Conservation (phyloP, 768 basidiomycete genomes). For the Tylopilus plumbeoviolaceoides region DNA sequence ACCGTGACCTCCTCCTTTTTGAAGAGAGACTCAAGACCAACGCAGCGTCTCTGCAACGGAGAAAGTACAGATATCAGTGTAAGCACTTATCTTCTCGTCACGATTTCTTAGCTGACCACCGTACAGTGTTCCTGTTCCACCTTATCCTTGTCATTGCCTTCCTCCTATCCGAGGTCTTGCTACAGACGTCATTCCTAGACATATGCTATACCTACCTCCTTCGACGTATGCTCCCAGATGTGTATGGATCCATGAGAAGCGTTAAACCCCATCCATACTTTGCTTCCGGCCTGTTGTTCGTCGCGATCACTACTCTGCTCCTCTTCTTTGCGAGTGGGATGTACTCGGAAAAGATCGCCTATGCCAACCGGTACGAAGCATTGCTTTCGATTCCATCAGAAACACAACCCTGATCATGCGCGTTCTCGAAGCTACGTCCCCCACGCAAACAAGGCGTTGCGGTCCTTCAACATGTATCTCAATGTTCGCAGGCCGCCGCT, state of each 20-base stretch:
- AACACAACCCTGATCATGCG: conserved; percentile 10
- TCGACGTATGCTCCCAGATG: conserved; percentile 47
- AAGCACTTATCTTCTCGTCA: conserved; percentile 26
- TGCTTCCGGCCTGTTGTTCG: conserved; percentile 75
- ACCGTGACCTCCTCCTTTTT: conserved; percentile 84
- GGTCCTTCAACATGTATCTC: conserved; percentile 94
- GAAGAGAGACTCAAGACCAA: conserved; percentile 97
- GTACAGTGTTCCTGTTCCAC: conserved; percentile 69
- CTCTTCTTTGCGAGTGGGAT: conserved; percentile 96
- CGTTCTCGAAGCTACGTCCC: conserved; percentile 76
- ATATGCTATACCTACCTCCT: conserved; percentile 57
- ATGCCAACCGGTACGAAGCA: conserved; percentile 82
- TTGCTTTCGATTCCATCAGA: conserved; percentile 8
- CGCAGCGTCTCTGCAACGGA: conserved; percentile 70
- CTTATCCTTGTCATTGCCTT: conserved; percentile 66
- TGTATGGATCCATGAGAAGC: conserved; percentile 37
- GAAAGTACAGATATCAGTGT: conserved; percentile 85
- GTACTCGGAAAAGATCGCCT: conserved; percentile 94
- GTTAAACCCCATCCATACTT: conserved; percentile 68
- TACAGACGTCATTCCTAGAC: conserved; percentile 62
- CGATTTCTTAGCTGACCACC: conserved; percentile 14
- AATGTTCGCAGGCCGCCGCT: conserved; percentile 85
- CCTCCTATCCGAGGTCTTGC: conserved; percentile 69
- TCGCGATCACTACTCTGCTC: conserved; percentile 84
- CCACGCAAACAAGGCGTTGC: conserved; percentile 87